Evolutionary conservation across 1,139 yeast genomes (phyloP), one percentile per base, ranked within the genome.

Genomic region (Trichomonascaceae sp.): DNA sequence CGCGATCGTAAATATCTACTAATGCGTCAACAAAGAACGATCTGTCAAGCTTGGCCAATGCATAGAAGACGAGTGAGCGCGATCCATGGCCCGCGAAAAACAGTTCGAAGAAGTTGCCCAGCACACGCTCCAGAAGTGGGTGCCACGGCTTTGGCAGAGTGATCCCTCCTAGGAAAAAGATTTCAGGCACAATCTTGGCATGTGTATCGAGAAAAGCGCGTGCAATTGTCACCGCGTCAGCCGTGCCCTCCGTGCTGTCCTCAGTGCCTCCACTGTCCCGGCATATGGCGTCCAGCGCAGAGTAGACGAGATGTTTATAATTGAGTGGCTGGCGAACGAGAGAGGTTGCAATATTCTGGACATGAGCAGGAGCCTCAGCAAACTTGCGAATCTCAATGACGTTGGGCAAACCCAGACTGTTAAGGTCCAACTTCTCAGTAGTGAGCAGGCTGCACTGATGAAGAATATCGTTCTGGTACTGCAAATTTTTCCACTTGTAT

Each of bases 141-240:
- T 55, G 51, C 61, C 62, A 54, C 5, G 64, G 63, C 31, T 48
- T 48, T 5, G 59, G 53, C 29, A 54, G 43, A 18, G 48, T 45
- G 14, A 54, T 41, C 6, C 58, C 57, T 13, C 63, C 63, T 5
- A 57, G 39, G 29, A 59, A 48, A 28, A 59, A 46, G 15, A 59
- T 48, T 38, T 57, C 64, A 2, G 63, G 62, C 14, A 51, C 43
- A 9, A 46, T 30, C 36, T 57, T 57, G 14, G 57, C 59, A 26
- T 51, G 50, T 3, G 40, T 38, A 36, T 58, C 62, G 29, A 58
- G 37, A 34, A 56, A 47, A 3, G 46, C 37, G 31, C 50, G 46
- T 11, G 57, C 52, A 13, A 39, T 38, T 8, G 43, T 46, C 14
- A 45, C 45, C 13, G 42, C 32, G 5, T 44, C 44, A 20, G 23